Percentiles rank a stretch among this genome's conserved stretches.
These are phyloP conservation scores for Daldinia sp. DNA, from an alignment of 2,329 filamentous ascomycete genomes.

Conservation along the genomic window DNA sequence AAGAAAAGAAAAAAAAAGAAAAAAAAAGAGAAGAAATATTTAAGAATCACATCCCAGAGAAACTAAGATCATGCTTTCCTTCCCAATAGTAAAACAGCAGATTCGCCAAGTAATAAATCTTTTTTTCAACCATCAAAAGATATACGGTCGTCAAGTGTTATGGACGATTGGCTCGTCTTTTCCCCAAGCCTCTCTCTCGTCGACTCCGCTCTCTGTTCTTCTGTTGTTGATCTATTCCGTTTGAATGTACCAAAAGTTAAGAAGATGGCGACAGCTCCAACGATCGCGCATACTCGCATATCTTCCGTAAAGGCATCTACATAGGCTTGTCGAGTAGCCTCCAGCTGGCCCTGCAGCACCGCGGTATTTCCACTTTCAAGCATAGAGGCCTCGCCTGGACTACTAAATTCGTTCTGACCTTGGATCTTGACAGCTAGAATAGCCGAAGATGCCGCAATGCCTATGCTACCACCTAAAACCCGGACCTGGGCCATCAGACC, in stretches of 20 bases:
- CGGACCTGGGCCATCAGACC: slow-evolving; percentile 61
- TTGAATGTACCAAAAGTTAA: slow-evolving; percentile 52
- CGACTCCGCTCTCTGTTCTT: slow-evolving; percentile 41
- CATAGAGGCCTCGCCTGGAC: slow-evolving; percentile 42
- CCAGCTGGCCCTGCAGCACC: slow-evolving; percentile 44
- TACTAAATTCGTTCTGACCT: slow-evolving; percentile 43
- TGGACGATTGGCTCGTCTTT: slow-evolving; percentile 22
- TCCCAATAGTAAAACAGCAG: background rate
- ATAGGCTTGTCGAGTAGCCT: slow-evolving; percentile 51
- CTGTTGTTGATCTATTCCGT: slow-evolving; percentile 43
- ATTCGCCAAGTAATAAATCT: background rate
- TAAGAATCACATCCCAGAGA: no score
- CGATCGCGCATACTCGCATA: slow-evolving; percentile 56
- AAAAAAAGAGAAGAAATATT: no score
- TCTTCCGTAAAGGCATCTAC: slow-evolving; percentile 55
- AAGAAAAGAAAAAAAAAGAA: no score
- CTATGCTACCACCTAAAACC: slow-evolving; percentile 62
- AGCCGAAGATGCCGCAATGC: slow-evolving; percentile 61
- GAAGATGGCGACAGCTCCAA: slow-evolving; percentile 53
- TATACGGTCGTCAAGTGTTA: background rate
- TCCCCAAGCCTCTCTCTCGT: slow-evolving; percentile 41
- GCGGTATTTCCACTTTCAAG: slow-evolving; percentile 25
- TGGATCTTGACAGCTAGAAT: slow-evolving; percentile 51
- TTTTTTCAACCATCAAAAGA: background rate
- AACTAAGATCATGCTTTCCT: no score